Conservation (phyloP, 2,329 filamentous ascomycete species). For the Aspergillus alliaceus region DNA sequence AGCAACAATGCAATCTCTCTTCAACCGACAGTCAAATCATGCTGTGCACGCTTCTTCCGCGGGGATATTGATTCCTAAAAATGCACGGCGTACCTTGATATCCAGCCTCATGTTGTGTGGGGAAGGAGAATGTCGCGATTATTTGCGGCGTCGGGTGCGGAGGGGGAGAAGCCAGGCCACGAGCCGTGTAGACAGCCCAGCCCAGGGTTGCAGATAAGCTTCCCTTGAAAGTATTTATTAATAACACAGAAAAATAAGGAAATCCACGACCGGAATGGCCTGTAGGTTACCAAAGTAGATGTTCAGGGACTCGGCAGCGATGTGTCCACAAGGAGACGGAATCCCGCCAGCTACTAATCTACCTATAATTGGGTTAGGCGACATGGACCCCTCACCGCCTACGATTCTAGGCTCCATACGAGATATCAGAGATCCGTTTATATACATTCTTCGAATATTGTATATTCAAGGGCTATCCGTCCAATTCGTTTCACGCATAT, state of each 20-base stretch:
- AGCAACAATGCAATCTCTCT: conserved; percentile 30
- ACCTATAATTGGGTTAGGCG: conserved; percentile 25
- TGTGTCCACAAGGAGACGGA: conserved; percentile 36
- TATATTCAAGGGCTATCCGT: too few species aligned
- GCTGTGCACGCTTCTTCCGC: neutral
- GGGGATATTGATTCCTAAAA: conserved; percentile 1
- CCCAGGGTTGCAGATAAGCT: conserved; percentile 14
- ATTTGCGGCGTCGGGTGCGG: conserved; percentile 36
- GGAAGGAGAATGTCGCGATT: conserved; percentile 29
- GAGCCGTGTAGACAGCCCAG: conserved; percentile 37
- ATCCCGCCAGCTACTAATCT: conserved; percentile 35
- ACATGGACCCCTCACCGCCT: conserved; percentile 25
- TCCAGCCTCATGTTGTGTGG: conserved; percentile 57
- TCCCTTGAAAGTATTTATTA: conserved; percentile 8
- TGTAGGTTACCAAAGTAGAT: conserved; percentile 11
- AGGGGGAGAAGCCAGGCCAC: conserved; percentile 30
- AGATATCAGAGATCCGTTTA: too few species aligned
- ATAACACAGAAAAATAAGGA: conserved; percentile 6
- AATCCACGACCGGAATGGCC: conserved; percentile 21
- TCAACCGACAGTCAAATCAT: conserved; percentile 1
- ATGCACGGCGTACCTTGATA: conserved; percentile 52
- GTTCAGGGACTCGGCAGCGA: conserved; percentile 23
- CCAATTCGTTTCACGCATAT: too few species aligned
- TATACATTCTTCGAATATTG: too few species aligned
- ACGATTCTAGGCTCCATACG: conserved; percentile 12